Evolutionary conservation across 1,284 basidiomycete species (phyloP).

Genomic region (Coniferiporia sulphurascens): DNA sequence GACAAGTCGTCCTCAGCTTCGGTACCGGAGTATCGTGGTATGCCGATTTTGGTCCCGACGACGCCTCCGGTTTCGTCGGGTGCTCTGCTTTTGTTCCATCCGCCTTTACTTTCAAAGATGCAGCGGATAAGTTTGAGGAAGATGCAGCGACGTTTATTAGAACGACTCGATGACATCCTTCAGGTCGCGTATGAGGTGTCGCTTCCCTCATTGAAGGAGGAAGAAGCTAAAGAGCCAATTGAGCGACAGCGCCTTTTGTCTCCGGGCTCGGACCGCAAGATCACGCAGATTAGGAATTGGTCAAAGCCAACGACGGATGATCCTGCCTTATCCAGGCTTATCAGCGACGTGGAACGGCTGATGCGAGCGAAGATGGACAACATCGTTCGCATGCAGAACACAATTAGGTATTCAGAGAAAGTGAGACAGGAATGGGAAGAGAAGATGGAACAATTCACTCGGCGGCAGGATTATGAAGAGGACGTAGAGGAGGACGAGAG

Average conservation of each 20-base stretch:
- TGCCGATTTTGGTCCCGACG: slow-evolving; percentile 72
- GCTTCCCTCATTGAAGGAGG: slow-evolving; percentile 86
- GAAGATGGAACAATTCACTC: slow-evolving; percentile 69
- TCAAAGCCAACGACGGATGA: slow-evolving; percentile 82
- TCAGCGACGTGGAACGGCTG: slow-evolving; percentile 82
- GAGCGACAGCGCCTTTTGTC: slow-evolving; percentile 90
- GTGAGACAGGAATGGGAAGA: slow-evolving; percentile 97
- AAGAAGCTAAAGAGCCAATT: slow-evolving; percentile 85
- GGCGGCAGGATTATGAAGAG: slow-evolving; percentile 40
- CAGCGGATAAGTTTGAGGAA: slow-evolving; percentile 78
- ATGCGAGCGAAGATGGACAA: slow-evolving; percentile 93
- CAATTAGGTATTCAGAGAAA: slow-evolving; percentile 96
- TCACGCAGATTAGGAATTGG: slow-evolving; percentile 81
- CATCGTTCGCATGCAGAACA: slow-evolving; percentile 96
- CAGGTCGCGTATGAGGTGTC: slow-evolving; percentile 79
- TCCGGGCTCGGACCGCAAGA: slow-evolving; percentile 78
- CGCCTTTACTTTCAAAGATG: slow-evolving; percentile 54
- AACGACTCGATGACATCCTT: slow-evolving; percentile 83
- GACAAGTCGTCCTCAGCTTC: slow-evolving; percentile 56
- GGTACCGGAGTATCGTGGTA: slow-evolving; percentile 80
- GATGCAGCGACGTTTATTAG: slow-evolving; percentile 74
- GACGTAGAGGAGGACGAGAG: slow-evolving; percentile 35
- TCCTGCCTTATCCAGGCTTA: slow-evolving; percentile 74
- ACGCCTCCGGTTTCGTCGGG: slow-evolving; percentile 56
- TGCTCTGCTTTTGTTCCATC: slow-evolving; percentile 67